Percentiles rank a stretch among this genome's conserved stretches.
Evolutionary conservation across 176 grass and related monocot genomes (phyloP).

Genomic region (Phragmites australis): DNA sequence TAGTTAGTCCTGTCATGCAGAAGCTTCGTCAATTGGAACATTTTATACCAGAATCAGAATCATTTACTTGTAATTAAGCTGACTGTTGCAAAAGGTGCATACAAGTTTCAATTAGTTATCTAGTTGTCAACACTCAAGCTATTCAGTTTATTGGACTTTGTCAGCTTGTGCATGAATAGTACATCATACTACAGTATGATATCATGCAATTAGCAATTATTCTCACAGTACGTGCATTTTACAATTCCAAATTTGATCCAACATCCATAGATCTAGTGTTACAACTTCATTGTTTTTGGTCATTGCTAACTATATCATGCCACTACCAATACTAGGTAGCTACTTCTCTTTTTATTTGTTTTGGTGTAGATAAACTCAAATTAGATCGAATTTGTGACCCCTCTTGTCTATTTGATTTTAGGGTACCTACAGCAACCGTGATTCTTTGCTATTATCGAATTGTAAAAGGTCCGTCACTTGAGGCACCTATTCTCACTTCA

Average conservation of each 20-base stretch:
- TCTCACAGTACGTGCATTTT: background rate
- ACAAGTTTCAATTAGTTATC: background rate
- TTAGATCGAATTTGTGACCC: background rate
- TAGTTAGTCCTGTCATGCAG: background rate
- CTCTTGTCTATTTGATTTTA: constrained; percentile 10
- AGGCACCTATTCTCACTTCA: constrained; percentile 8
- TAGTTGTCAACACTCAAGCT: background rate
- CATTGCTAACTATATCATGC: background rate
- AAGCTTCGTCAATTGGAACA: background rate
- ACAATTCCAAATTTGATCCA: constrained; percentile 3
- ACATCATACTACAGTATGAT: background rate
- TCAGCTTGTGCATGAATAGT: background rate
- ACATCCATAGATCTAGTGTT: background rate
- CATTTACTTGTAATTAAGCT: background rate
- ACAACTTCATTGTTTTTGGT: background rate
- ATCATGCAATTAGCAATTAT: background rate
- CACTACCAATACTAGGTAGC: background rate
- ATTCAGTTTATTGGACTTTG: background rate
- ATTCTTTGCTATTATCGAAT: background rate
- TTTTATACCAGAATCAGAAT: background rate
- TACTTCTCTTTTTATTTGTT: constrained; percentile 4
- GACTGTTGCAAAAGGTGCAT: background rate
- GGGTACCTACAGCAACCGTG: background rate
- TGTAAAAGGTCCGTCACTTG: background rate
- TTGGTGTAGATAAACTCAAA: background rate